phyloP scores from a whole-genome alignment of 75 land plant genomes.

The Pinus taeda region DNA sequence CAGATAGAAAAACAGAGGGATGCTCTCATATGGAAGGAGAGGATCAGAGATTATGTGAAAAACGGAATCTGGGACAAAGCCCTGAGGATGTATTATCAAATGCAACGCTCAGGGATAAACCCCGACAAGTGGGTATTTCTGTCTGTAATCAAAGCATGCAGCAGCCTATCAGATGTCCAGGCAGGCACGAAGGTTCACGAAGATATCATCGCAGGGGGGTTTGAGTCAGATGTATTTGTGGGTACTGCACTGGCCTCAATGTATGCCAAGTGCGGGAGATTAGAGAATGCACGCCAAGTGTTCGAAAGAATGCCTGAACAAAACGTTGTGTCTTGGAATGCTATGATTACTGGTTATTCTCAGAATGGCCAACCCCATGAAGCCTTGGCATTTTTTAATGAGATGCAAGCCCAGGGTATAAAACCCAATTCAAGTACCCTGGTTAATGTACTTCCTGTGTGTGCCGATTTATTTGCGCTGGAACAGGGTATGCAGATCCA shows the following conservation, averaged over 20 bases:
- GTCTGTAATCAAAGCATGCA: conserved; percentile 44
- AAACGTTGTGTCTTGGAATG: conserved; percentile 68
- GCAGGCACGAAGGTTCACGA: conserved; percentile 39
- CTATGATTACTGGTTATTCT: conserved; percentile 57
- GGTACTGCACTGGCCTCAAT: conserved; percentile 50
- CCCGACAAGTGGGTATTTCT: conserved; percentile 43
- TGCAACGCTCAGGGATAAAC: conserved; percentile 18
- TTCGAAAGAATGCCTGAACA: conserved; percentile 37
- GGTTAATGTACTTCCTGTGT: conserved; percentile 50
- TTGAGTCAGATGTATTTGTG: conserved; percentile 32
- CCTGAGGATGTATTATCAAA: conserved; percentile 31
- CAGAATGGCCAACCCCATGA: conserved; percentile 43
- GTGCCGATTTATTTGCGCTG: conserved; percentile 26
- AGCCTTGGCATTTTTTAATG: conserved; percentile 33
- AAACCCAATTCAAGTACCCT: conserved; percentile 39
- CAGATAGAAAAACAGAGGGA: conserved; percentile 32
- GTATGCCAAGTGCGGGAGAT: conserved; percentile 55
- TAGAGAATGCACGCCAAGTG: conserved; percentile 34
- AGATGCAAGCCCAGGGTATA: conserved; percentile 25
- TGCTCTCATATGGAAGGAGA: conserved; percentile 45
- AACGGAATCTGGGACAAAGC: conserved; percentile 14
- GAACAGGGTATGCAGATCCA: conserved; percentile 51
- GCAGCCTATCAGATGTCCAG: conserved; percentile 26
- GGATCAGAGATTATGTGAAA: conserved; percentile 40
- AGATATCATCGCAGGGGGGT: conserved; percentile 18